Conservation (phyloP, 176 grass and related monocot genomes). For the Luzula sylvatica region DNA sequence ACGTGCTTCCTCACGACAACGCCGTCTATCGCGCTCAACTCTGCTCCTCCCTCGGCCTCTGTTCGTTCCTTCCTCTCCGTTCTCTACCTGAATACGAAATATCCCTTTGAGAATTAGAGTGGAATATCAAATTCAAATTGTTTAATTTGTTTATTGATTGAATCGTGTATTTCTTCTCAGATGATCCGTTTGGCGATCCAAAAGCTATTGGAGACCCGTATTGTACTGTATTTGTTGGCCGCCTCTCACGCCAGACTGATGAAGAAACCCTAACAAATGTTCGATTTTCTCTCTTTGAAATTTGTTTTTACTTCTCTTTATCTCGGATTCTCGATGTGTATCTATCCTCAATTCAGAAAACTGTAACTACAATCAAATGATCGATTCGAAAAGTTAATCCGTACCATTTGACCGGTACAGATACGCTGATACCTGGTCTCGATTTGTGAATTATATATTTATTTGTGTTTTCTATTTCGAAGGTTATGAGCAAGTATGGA, state of each 20-base stretch:
- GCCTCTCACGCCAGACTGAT: conserved; percentile 56
- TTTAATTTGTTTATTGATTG: not conserved
- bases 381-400: no score
- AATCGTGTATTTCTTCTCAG: conserved; percentile 16
- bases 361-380: no score
- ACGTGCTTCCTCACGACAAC: conserved; percentile 83
- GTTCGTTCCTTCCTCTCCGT: conserved; percentile 11
- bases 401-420: no score
- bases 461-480: conserved; percentile 14
- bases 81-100: not conserved
- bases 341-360: no score
- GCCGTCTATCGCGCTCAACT: conserved; percentile 74
- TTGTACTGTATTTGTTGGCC: conserved; percentile 75
- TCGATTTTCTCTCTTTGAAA: not conserved
- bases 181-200: conserved; percentile 85
- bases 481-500: conserved; percentile 86
- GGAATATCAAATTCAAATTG: no score
- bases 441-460: conserved; percentile 9
- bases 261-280: conserved; percentile 64
- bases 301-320: not conserved
- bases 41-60: conserved; percentile 76
- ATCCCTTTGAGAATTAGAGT: not conserved
- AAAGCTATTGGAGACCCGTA: conserved; percentile 69
- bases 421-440: not conserved
- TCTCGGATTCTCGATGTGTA: not conserved